Conservation (phyloP, 768 basidiomycete species). For the Gymnopilus junonius region DNA sequence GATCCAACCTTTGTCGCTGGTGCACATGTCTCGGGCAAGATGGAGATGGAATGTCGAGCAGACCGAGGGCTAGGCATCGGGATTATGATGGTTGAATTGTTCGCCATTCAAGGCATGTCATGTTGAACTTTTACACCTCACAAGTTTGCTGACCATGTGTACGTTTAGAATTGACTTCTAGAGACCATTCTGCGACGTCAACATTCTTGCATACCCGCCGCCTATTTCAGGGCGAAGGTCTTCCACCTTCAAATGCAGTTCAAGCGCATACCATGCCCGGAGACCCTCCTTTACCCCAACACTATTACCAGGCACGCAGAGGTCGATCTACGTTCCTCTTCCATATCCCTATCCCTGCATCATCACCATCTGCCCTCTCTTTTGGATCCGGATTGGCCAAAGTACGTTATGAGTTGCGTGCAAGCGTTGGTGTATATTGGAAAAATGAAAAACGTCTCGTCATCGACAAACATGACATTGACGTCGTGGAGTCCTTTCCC, state of each 20-base stretch:
- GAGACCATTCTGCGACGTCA: conserved; percentile 81
- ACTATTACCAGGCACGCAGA: conserved; percentile 75
- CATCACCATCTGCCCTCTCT: conserved; percentile 71
- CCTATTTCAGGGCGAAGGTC: conserved; percentile 79
- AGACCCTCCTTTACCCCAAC: conserved; percentile 61
- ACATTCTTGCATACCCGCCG: conserved; percentile 74
- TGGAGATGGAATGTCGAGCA: conserved; percentile 80
- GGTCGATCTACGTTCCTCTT: conserved; percentile 83
- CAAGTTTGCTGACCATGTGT: conserved; percentile 9
- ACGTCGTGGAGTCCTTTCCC: conserved; percentile 63
- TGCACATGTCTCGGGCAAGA: conserved; percentile 66
- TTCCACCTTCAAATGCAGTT: conserved; percentile 87
- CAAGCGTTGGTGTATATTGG: conserved; percentile 75
- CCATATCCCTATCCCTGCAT: conserved; percentile 68
- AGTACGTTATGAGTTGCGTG: conserved; percentile 75
- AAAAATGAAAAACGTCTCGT: conserved; percentile 75
- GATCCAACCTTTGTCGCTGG: conserved; percentile 72
- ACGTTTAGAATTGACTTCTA: conserved; percentile 67
- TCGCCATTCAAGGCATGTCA: conserved; percentile 68
- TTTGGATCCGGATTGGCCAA: conserved; percentile 73
- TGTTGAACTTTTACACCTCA: not conserved
- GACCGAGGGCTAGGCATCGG: conserved; percentile 77
- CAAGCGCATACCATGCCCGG: conserved; percentile 61
- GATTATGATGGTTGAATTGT: conserved; percentile 77
- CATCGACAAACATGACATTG: conserved; percentile 60